Percentiles rank a stretch among this genome's conserved stretches.
phyloP scores from a whole-genome alignment of 345 rosid species.

The Cochlearia excelsa region DNA sequence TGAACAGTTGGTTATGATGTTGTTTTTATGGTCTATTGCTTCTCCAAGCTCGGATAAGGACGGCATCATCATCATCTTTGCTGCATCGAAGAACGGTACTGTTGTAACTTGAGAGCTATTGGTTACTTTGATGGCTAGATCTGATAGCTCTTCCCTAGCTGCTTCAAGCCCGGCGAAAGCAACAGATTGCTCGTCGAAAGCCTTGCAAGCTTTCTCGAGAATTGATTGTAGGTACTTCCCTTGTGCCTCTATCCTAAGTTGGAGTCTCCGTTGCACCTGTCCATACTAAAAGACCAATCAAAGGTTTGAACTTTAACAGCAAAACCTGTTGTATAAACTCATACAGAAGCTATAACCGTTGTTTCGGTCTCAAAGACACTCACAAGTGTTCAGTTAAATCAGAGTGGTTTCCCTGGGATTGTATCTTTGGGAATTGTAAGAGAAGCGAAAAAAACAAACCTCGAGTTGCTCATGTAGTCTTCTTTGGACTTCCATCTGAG shows the following conservation, averaged over 20 bases:
- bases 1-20: constrained; percentile 55
- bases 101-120: constrained; percentile 52
- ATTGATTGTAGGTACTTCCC: constrained; percentile 87
- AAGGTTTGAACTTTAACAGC: constrained; percentile 19
- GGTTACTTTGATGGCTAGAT: constrained; percentile 71
- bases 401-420: background rate
- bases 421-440: background rate
- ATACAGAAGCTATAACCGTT: constrained; percentile 3
- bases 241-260: constrained; percentile 90
- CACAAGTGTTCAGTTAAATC: background rate
- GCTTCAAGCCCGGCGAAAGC: constrained; percentile 75
- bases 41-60: constrained; percentile 64
- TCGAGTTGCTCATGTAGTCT: constrained; percentile 94
- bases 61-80: constrained; percentile 58
- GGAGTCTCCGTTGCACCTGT: constrained; percentile 93
- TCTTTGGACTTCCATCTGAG: constrained; percentile 99
- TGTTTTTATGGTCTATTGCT: constrained; percentile 52
- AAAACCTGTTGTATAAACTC: background rate
- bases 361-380: background rate
- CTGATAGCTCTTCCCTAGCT: constrained; percentile 88
- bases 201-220: constrained; percentile 93
- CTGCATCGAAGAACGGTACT: constrained; percentile 40
- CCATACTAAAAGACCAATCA: constrained; percentile 27
- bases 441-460: constrained; percentile 47
- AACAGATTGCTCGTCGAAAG: constrained; percentile 69